Conservation (phyloP, 176 grass and related monocot genomes). For the Elaeis guineensis region DNA sequence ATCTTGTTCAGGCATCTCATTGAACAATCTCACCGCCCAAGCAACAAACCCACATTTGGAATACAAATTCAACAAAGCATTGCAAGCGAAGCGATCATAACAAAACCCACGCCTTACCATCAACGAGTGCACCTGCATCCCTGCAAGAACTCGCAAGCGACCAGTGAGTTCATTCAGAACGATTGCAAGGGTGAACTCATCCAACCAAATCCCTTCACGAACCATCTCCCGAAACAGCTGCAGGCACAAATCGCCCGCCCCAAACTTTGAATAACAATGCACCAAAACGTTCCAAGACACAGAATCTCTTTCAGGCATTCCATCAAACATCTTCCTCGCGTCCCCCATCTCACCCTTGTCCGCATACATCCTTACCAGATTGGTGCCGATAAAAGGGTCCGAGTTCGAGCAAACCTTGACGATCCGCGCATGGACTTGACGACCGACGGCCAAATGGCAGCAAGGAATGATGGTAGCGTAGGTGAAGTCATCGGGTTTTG, state of each 20-base stretch:
- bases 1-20: slow-evolving; percentile 13
- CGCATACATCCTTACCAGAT: slow-evolving; percentile 7
- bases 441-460: slow-evolving; percentile 6
- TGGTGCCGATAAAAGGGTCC: slow-evolving; percentile 11
- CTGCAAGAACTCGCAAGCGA: not conserved
- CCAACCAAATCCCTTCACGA: slow-evolving; percentile 1
- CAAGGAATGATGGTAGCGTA: slow-evolving; percentile 7
- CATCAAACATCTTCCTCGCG: slow-evolving; percentile 14
- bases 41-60: slow-evolving; percentile 10
- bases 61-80: slow-evolving; percentile 31
- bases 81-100: slow-evolving; percentile 13
- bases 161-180: slow-evolving; percentile 11
- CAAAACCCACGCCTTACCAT: slow-evolving; percentile 13
- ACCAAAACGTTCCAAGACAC: slow-evolving; percentile 10
- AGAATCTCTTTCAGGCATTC: slow-evolving; percentile 2
- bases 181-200: slow-evolving; percentile 14
- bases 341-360: not conserved
- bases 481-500: slow-evolving; percentile 9
- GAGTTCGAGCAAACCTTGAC: not conserved
- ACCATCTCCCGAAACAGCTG: slow-evolving; percentile 5
- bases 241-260: not conserved
- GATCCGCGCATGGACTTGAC: slow-evolving; percentile 9
- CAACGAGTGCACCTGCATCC: slow-evolving; percentile 23
- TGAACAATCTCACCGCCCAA: slow-evolving; percentile 11
- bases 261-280: slow-evolving; percentile 4